These are phyloP conservation scores for Gentiana straminea DNA, from an alignment of 257 asterid species.

Conservation along the genomic window DNA sequence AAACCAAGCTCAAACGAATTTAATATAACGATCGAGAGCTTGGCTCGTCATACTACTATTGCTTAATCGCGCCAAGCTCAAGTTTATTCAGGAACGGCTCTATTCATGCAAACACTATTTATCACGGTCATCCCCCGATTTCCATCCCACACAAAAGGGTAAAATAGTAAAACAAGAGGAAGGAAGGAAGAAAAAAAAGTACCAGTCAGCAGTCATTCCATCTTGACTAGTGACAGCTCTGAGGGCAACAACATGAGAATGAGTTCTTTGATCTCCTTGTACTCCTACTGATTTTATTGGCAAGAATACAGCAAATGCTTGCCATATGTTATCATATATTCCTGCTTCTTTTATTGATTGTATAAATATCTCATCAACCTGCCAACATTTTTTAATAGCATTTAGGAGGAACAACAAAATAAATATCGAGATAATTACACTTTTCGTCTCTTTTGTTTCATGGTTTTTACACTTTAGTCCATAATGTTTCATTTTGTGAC, in stretches of 20 bases:
- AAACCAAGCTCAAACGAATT: no score
- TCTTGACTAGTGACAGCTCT: conserved; percentile 99
- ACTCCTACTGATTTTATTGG: conserved; percentile 89
- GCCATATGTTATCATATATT: conserved; percentile 87
- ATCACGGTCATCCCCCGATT: no score
- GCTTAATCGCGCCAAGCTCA: no score
- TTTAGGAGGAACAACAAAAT: no score
- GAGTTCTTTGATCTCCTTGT: conserved; percentile 98
- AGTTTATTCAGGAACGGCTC: no score
- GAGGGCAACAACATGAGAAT: conserved; percentile 77
- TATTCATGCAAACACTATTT: no score
- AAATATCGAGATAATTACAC: not conserved
- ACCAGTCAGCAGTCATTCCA: conserved; percentile 99
- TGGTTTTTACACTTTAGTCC: no score
- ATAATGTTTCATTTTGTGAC: no score
- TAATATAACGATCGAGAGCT: no score
- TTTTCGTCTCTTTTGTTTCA: no score
- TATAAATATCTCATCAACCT: conserved; percentile 97
- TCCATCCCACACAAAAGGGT: not conserved
- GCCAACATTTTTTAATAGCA: conserved; percentile 7
- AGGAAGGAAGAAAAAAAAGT: conserved; percentile 2
- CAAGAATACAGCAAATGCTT: conserved; percentile 96
- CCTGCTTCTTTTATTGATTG: conserved; percentile 89
- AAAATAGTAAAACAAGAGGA: not conserved
- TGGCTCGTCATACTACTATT: no score